These are phyloP conservation scores for Dipteronia dyeriana DNA, from an alignment of 345 rosid genomes.

Conservation along the genomic window DNA sequence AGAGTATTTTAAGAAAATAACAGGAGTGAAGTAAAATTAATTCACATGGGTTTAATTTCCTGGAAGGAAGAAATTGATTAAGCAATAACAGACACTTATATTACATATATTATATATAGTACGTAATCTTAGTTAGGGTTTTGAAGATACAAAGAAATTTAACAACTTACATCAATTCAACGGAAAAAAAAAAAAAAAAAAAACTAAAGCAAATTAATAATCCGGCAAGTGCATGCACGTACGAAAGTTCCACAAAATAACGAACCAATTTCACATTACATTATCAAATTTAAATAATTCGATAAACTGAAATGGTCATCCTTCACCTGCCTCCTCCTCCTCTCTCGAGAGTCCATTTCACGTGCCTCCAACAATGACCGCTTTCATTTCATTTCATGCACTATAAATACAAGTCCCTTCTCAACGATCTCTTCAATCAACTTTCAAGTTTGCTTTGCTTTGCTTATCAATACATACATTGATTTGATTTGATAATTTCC, in stretches of 20 bases:
- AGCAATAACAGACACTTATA: no score
- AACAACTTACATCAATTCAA: neutral
- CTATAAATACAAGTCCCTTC: conserved; percentile 38
- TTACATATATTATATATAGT: no score
- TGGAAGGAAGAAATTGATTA: no score
- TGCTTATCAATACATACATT: neutral
- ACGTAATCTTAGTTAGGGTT: neutral
- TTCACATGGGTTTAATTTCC: no score
- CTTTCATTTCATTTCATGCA: neutral
- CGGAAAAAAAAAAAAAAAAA: neutral
- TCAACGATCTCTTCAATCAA: neutral
- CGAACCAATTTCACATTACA: conserved; percentile 1
- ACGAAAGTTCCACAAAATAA: conserved; percentile 10
- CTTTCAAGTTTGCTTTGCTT: neutral
- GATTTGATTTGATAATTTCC: neutral
- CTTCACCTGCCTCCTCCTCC: conserved; percentile 10
- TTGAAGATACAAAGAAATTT: conserved; percentile 35
- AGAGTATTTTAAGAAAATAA: no score
- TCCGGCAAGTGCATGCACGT: neutral
- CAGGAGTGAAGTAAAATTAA: no score
- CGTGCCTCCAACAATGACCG: conserved; percentile 14
- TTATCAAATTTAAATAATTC: neutral
- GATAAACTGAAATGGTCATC: conserved; percentile 6
- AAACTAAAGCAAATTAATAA: neutral
- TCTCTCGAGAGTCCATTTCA: conserved; percentile 24